These are phyloP conservation scores for Xylaria longipes DNA, from an alignment of 495 filamentous ascomycete species.

Conservation along the genomic window DNA sequence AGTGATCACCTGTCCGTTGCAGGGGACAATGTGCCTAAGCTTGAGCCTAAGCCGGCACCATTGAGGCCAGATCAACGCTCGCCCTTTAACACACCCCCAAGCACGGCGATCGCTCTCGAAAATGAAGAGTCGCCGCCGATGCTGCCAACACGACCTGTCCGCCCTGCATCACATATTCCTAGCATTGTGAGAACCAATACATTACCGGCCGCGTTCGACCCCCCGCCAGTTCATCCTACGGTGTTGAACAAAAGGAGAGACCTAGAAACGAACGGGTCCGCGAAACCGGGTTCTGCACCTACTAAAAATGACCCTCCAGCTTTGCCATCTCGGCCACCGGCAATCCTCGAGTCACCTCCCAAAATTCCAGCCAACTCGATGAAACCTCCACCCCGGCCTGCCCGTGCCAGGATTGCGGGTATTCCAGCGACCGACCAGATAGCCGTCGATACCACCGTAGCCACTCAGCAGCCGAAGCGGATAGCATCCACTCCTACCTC, in stretches of 20 bases:
- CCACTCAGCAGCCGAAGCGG: constrained; percentile 56
- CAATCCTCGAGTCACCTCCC: constrained; percentile 39
- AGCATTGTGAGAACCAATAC: constrained; percentile 35
- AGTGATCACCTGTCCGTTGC: constrained; percentile 51
- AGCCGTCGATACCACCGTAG: constrained; percentile 33
- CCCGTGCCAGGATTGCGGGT: constrained; percentile 47
- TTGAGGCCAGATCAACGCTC: constrained; percentile 60
- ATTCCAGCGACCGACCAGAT: constrained; percentile 36
- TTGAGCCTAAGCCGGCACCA: constrained; percentile 37
- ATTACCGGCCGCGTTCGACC: constrained; percentile 48
- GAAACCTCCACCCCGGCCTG: constrained; percentile 55
- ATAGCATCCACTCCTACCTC: constrained; percentile 56
- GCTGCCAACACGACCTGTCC: constrained; percentile 49
- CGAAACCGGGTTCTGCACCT: constrained; percentile 39
- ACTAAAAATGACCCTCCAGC: constrained; percentile 60
- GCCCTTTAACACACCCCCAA: constrained; percentile 90
- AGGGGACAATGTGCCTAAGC: constrained; percentile 34
- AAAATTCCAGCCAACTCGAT: constrained; percentile 35
- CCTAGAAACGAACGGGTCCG: constrained; percentile 43
- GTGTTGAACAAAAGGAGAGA: constrained; percentile 48
- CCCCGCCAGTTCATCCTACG: constrained; percentile 58
- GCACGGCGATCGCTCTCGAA: constrained; percentile 69
- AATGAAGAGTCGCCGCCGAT: constrained; percentile 52
- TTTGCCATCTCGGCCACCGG: constrained; percentile 62
- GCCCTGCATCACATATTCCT: constrained; percentile 32